phyloP scores from a whole-genome alignment of 1,284 basidiomycete species.

The Athelia psychrophila region DNA sequence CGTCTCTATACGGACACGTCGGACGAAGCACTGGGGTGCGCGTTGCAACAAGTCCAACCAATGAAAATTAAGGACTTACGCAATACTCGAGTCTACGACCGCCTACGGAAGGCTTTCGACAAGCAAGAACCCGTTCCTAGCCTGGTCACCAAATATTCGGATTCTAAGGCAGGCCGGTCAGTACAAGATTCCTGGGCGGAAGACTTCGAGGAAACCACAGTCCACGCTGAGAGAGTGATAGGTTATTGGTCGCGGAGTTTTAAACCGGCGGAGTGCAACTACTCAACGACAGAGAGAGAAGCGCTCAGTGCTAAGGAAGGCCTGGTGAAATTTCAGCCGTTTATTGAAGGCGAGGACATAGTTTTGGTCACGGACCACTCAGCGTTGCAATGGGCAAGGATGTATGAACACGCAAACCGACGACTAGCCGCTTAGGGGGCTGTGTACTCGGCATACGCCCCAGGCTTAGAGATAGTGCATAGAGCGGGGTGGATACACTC shows the following conservation, averaged over 20 bases:
- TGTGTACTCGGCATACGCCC: conserved; percentile 26
- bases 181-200: conserved; percentile 16
- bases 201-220: conserved; percentile 26
- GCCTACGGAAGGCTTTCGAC: conserved; percentile 15
- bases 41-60: conserved; percentile 36
- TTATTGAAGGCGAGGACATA: conserved; percentile 28
- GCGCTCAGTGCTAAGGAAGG: conserved; percentile 30
- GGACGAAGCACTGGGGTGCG: conserved; percentile 27
- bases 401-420: conserved; percentile 30
- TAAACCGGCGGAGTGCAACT: conserved; percentile 28
- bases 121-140: conserved; percentile 5
- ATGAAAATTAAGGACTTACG: conserved; percentile 31
- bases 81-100: conserved; percentile 30
- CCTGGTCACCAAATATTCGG: conserved; percentile 1
- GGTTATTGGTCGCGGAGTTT: conserved; percentile 30
- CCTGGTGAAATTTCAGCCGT: conserved; percentile 30
- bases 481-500: conserved; percentile 31
- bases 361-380: conserved; percentile 29
- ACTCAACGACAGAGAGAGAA: conserved; percentile 33
- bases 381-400: conserved; percentile 29
- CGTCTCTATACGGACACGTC: conserved; percentile 37
- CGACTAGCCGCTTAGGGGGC: conserved; percentile 26
- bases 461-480: conserved; percentile 29
- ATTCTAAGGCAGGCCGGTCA: conserved; percentile 9
- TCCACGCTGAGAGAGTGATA: conserved; percentile 30